Evolutionary conservation across 176 grass and related monocot genomes (phyloP).

Genomic region (Stipa capillata): DNA sequence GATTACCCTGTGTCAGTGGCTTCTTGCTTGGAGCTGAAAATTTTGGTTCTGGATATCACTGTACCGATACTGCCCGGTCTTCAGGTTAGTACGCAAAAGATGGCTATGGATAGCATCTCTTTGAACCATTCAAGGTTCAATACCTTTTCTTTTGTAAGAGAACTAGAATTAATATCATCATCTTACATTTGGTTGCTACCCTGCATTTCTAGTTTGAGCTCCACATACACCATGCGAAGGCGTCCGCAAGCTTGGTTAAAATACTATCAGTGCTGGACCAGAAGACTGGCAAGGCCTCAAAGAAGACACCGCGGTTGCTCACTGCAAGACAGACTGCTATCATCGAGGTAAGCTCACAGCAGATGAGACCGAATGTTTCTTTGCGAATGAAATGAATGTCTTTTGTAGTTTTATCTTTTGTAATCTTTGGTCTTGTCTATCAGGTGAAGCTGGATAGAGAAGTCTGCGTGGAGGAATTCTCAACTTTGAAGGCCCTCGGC

Average conservation of each 20-base stretch:
- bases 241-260: conserved; percentile 48
- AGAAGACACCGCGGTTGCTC: conserved; percentile 54
- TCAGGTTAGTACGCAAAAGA: conserved; percentile 41
- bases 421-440: not conserved
- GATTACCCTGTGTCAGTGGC: conserved; percentile 47
- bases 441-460: conserved; percentile 66
- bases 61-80: conserved; percentile 55
- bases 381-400: not conserved
- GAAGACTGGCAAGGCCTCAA: conserved; percentile 54
- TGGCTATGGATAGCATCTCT: not conserved
- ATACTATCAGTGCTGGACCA: conserved; percentile 58
- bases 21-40: conserved; percentile 67
- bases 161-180: not conserved
- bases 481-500: conserved; percentile 44
- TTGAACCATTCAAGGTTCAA: not conserved
- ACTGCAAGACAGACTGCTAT: conserved; percentile 54
- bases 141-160: not conserved
- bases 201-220: conserved; percentile 64
- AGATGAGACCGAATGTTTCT: not conserved
- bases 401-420: not conserved
- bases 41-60: conserved; percentile 68
- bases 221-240: conserved; percentile 63
- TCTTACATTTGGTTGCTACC: not conserved
- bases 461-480: conserved; percentile 70
- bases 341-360: conserved; percentile 26